Conservation (phyloP, 2,329 filamentous ascomycete species). For the Sporothrix dimorphospora region DNA sequence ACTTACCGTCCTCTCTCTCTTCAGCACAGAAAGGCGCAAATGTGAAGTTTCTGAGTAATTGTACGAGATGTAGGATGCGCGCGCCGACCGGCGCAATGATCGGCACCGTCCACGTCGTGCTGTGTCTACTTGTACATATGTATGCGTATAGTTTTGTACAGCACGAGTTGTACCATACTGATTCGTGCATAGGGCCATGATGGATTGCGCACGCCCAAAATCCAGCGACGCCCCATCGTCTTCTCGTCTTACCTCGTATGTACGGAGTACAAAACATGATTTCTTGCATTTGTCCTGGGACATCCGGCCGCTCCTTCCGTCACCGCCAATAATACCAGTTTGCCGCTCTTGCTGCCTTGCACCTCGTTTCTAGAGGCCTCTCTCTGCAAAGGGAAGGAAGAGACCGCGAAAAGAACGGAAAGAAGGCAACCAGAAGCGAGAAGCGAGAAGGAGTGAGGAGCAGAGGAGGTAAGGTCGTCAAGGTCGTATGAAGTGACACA, state of each 20-base stretch:
- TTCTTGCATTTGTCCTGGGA: slow-evolving; percentile 2
- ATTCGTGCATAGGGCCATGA: not conserved
- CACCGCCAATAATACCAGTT: not conserved
- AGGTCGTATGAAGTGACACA: not conserved
- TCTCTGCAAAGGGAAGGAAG: not conserved
- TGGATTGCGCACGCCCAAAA: not conserved
- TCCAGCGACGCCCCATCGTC: not conserved
- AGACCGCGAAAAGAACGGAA: not conserved
- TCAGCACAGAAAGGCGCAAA: not conserved
- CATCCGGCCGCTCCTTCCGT: not conserved
- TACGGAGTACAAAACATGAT: not conserved
- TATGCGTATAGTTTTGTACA: slow-evolving; percentile 4
- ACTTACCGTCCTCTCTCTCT: not conserved
- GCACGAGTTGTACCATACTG: not conserved
- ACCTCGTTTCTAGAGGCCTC: not conserved
- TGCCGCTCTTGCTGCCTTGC: not conserved
- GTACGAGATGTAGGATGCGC: slow-evolving; percentile 22
- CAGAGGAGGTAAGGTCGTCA: not conserved
- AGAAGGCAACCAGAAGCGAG: slow-evolving; percentile 8
- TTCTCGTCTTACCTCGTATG: slow-evolving; percentile 6
- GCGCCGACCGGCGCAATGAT: slow-evolving; percentile 15
- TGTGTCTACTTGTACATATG: not conserved
- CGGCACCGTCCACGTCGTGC: slow-evolving; percentile 11
- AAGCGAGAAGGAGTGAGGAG: slow-evolving; percentile 1
- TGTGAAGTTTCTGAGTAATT: not conserved